Percentiles rank a stretch among this genome's conserved stretches.
Conservation (phyloP, 129 eudicot genomes). For the Rutidosis leptorrhynchoides region DNA sequence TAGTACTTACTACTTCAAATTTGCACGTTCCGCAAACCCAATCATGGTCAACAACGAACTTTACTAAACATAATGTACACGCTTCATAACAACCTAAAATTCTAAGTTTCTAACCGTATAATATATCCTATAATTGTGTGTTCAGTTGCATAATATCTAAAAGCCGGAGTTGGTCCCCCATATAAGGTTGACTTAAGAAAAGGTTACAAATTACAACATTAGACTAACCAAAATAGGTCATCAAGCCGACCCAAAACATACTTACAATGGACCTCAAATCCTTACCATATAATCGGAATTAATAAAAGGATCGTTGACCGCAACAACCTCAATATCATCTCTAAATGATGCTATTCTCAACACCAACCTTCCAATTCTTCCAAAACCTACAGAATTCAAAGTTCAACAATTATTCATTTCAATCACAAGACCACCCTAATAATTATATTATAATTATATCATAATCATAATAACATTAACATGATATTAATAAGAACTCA, state of each 20-base stretch:
- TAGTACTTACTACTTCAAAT: neutral
- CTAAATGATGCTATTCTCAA: constrained; percentile 81
- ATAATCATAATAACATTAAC: too few species aligned
- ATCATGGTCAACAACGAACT: neutral
- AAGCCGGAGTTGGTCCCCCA: neutral
- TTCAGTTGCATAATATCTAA: constrained; percentile 1
- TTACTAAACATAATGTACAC: neutral
- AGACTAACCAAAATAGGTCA: constrained; percentile 3
- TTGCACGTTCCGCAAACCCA: neutral
- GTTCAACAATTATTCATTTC: neutral
- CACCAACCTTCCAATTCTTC: constrained; percentile 93
- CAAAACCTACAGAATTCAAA: constrained; percentile 59
- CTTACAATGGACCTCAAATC: constrained; percentile 6
- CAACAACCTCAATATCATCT: constrained; percentile 95
- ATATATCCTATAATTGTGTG: neutral
- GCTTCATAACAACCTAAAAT: neutral
- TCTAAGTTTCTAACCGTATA: neutral
- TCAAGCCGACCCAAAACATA: neutral
- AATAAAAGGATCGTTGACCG: constrained; percentile 94
- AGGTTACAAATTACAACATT: neutral
- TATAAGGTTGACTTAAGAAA: neutral
- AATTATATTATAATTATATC: too few species aligned
- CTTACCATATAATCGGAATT: constrained; percentile 89
- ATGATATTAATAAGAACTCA: too few species aligned
- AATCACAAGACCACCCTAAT: neutral